Base-by-base conservation (phyloP, 2,329 filamentous ascomycete species). In the Ophiostoma novo-ulmi region DNA sequence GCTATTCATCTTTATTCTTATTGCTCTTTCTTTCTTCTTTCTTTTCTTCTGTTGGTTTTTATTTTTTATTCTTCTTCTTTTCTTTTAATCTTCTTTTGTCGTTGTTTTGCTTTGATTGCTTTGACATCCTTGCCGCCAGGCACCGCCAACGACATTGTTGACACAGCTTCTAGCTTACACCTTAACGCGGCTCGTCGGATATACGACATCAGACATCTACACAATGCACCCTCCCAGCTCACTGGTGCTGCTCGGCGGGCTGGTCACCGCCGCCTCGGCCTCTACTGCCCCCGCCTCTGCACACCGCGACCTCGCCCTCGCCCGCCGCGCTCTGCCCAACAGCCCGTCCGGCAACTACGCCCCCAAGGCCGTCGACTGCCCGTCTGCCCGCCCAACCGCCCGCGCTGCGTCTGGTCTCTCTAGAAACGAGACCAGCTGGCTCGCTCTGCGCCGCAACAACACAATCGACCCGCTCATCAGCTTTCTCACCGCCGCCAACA, bases 401-500 rank as follows among this genome's bases (percentile, higher is more conserved):
- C 88, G 93, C 74, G 78, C 79, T 48, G 91, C 91, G 65, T 79
- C 80, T 36, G 76, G 77, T 0, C 80, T 97, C 11, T 94, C 92
- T 3, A 75, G 82, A 20, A 83, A 89, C 70, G 94, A 97, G 81
- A 84, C 83, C 55, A 81, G 85, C 77, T 97, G 94, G 93, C 83
- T 97, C 17, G 77, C 87, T 68, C 83, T 83, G 72, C 87, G 94
- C 71, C 87, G 93, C 73, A 87, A 87, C 72, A 89, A 89, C 74
- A 96, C 93, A 0, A 81, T 94, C 22, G 80, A 87, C 11, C 88
- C 92, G n/a, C 89, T 97, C 85, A 86, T 84, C 70, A 84, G 90
- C 22, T 88, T 97, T 74, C 84, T 98, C 69, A 82, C 82, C 22
- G 86, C 91, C 71, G 84, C 92, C 76, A 88, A 88, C 75, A 94